These are phyloP conservation scores for Coemansia asiatica DNA, from an alignment of 192 early-diverging fungal species.

Conservation along the genomic window DNA sequence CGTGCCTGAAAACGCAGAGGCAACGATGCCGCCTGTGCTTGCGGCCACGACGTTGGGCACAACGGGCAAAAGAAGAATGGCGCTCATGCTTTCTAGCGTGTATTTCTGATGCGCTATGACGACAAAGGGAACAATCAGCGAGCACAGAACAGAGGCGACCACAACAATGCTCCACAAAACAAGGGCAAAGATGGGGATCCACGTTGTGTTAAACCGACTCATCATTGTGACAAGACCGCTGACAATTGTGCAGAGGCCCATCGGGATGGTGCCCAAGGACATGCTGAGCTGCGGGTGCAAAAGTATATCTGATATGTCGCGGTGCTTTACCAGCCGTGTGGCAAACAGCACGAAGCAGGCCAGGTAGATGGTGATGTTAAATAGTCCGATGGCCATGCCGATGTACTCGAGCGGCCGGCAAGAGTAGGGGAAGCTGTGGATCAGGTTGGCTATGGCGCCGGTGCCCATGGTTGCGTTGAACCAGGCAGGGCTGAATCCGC, in stretches of 20 bases:
- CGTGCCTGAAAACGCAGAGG: slow-evolving; percentile 16
- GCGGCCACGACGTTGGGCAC: slow-evolving; percentile 56
- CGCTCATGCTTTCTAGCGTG: slow-evolving; percentile 43
- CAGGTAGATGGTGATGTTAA: slow-evolving; percentile 46
- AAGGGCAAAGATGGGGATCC: slow-evolving; percentile 45
- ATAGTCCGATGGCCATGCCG: slow-evolving; percentile 35
- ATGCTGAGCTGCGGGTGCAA: slow-evolving; percentile 56
- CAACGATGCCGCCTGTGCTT: slow-evolving; percentile 40
- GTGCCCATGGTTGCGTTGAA: slow-evolving; percentile 59
- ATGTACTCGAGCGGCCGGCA: slow-evolving; percentile 43
- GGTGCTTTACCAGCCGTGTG: slow-evolving; percentile 36
- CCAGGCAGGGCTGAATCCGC: slow-evolving; percentile 61
- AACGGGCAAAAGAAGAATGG: slow-evolving; percentile 55
- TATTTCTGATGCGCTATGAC: slow-evolving; percentile 51
- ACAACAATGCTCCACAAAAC: slow-evolving; percentile 54
- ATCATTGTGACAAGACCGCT: slow-evolving; percentile 33
- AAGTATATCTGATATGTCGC: slow-evolving; percentile 48
- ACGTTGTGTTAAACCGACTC: slow-evolving; percentile 14
- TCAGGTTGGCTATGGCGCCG: slow-evolving; percentile 37
- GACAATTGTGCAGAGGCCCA: slow-evolving; percentile 54
- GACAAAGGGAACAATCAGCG: slow-evolving; percentile 45
- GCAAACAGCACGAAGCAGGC: slow-evolving; percentile 28
- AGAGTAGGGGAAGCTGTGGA: slow-evolving; percentile 49
- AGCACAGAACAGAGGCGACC: slow-evolving; percentile 31
- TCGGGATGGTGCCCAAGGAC: slow-evolving; percentile 56